A percentile compares a stretch with the other conserved stretches of the same genome.
phyloP scores from a whole-genome alignment of 495 filamentous ascomycete species.

The Tuber brumale region DNA sequence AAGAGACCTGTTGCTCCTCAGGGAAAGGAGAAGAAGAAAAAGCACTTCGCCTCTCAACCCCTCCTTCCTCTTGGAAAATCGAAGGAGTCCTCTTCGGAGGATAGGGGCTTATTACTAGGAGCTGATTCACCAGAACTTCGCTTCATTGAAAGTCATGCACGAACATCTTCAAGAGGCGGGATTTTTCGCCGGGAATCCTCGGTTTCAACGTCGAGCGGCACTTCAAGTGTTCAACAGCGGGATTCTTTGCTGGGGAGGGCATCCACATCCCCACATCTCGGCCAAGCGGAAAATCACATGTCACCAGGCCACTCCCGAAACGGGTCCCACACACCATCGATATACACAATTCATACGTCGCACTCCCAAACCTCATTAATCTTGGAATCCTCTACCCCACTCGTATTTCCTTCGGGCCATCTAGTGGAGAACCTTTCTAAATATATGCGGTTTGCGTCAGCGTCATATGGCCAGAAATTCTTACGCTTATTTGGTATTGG shows the following conservation, averaged over 20 bases:
- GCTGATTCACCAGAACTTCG: not conserved
- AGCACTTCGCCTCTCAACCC: constrained; percentile 8
- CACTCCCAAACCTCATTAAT: constrained; percentile 61
- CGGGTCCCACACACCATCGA: constrained; percentile 52
- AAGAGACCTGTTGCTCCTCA: not conserved
- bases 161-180: constrained; percentile 16
- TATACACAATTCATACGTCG: constrained; percentile 62
- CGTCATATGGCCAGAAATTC: constrained; percentile 67
- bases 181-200: constrained; percentile 31
- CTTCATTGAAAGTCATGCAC: not conserved
- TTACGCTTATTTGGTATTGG: constrained; percentile 64
- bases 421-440: constrained; percentile 65
- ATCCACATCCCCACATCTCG: constrained; percentile 13
- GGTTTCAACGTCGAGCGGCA: constrained; percentile 20
- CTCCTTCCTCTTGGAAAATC: constrained; percentile 8
- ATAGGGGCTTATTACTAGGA: not conserved
- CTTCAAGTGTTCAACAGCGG: constrained; percentile 18
- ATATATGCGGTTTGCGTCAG: constrained; percentile 71
- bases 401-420: constrained; percentile 61
- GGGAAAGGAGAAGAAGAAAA: constrained; percentile 21
- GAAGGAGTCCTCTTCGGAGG: constrained; percentile 5
- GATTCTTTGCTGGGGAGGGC: constrained; percentile 18
- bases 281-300: constrained; percentile 16
- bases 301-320: constrained; percentile 40
- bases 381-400: constrained; percentile 54